phyloP scores from a whole-genome alignment of 2,329 filamentous ascomycete genomes.

The Apiospora phragmitis region DNA sequence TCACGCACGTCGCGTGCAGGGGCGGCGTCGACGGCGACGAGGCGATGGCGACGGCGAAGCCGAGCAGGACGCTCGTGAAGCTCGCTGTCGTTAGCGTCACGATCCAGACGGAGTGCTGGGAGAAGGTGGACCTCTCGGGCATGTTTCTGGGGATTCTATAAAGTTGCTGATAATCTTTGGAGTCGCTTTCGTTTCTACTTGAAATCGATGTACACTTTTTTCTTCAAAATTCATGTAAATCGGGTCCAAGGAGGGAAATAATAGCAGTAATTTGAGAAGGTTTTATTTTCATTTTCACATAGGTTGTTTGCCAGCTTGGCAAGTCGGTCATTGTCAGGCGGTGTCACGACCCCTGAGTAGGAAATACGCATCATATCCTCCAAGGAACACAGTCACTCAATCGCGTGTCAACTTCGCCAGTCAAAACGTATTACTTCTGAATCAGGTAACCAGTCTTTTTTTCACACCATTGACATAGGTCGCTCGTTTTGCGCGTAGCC shows the following conservation, averaged over 20 bases:
- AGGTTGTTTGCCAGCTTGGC: background rate
- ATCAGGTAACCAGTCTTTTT: background rate
- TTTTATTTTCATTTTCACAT: background rate
- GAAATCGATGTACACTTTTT: no score
- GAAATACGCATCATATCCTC: background rate
- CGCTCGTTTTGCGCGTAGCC: background rate
- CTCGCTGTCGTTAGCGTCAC: background rate
- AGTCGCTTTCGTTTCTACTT: background rate
- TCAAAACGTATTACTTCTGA: background rate
- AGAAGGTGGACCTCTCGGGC: background rate
- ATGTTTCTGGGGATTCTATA: background rate
- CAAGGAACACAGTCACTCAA: background rate
- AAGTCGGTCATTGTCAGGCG: background rate
- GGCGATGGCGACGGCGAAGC: conserved; percentile 11
- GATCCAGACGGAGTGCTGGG: background rate
- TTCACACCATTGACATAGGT: background rate
- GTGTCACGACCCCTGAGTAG: background rate
- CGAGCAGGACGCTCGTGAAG: conserved; percentile 7
- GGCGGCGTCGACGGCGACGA: background rate
- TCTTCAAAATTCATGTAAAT: no score
- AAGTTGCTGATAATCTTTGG: no score
- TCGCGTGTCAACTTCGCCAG: background rate
- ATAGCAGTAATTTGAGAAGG: no score
- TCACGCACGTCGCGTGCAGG: conserved; percentile 4
- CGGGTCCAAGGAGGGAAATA: no score